Percentiles rank a stretch among this genome's conserved stretches.
Conservation (phyloP, 768 basidiomycete genomes). For the Agrocybe praecox region DNA sequence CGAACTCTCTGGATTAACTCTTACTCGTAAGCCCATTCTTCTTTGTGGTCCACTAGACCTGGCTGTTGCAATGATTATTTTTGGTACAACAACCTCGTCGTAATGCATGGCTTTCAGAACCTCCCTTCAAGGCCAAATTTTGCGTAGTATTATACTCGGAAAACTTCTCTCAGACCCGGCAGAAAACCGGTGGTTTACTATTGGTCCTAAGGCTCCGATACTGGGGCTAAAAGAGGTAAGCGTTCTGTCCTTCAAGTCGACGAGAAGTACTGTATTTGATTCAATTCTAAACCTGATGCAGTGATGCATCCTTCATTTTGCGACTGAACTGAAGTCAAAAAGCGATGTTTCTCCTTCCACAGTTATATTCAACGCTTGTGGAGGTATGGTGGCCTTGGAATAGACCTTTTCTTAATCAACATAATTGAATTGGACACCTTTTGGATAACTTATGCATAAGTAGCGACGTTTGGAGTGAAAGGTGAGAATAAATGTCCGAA, state of each 20-base stretch:
- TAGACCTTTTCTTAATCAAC: slow-evolving; percentile 65
- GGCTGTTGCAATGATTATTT: slow-evolving; percentile 37
- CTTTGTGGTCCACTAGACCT: slow-evolving; percentile 44
- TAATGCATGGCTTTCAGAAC: slow-evolving; percentile 6
- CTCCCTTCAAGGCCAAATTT: slow-evolving; percentile 6
- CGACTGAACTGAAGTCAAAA: slow-evolving; percentile 31
- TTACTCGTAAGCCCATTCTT: slow-evolving; percentile 42
- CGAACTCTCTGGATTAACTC: no score
- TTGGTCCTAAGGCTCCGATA: no score
- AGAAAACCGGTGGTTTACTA: no score
- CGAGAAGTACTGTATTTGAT: slow-evolving; percentile 19
- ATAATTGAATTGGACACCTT: slow-evolving; percentile 44
- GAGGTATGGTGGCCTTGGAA: slow-evolving; percentile 65
- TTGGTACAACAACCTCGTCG: slow-evolving; percentile 44
- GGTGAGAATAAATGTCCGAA: no score
- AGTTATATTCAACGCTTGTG: slow-evolving; percentile 59
- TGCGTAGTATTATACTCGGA: slow-evolving; percentile 57
- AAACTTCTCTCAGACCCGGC: slow-evolving; percentile 33
- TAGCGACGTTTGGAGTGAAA: no score
- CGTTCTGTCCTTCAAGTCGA: no score
- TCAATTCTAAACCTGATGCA: slow-evolving; percentile 24
- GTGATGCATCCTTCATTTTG: slow-evolving; percentile 39
- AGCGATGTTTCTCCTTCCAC: slow-evolving; percentile 35
- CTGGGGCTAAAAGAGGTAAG: no score
- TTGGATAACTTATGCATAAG: no score